These are phyloP conservation scores for Paratinospora sagittata DNA, from an alignment of 164 flowering plant species.

Conservation along the genomic window DNA sequence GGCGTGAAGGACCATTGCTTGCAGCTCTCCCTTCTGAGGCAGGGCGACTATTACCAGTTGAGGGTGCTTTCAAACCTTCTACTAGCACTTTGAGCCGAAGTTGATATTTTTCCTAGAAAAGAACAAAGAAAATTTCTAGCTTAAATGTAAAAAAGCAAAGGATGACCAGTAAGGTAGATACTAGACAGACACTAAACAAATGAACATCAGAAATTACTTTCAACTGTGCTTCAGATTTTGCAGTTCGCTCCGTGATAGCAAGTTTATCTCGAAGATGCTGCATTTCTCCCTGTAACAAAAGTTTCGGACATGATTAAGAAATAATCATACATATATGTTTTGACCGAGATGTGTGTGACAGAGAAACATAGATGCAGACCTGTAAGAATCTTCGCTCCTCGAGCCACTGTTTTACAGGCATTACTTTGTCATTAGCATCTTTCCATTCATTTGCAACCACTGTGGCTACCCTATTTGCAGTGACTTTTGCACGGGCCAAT, in stretches of 20 bases:
- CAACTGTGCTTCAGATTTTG: constrained; percentile 88
- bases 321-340: not conserved
- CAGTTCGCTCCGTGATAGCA: constrained; percentile 75
- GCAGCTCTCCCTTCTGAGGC: constrained; percentile 61
- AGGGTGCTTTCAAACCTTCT: constrained; percentile 66
- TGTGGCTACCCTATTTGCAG: constrained; percentile 88
- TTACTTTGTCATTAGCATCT: constrained; percentile 95
- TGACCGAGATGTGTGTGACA: not conserved
- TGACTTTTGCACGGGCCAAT: constrained; percentile 95
- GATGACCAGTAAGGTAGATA: not conserved
- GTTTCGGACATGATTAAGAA: not conserved
- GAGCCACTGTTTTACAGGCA: constrained; percentile 99
- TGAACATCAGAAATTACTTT: constrained; percentile 47
- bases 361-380: constrained; percentile 27
- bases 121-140: constrained; percentile 6
- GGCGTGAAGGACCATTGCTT: constrained; percentile 86
- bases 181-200: not conserved
- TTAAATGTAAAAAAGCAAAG: not conserved
- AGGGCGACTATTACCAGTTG: constrained; percentile 42
- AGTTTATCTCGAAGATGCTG: constrained; percentile 95
- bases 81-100: constrained; percentile 80
- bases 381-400: constrained; percentile 89
- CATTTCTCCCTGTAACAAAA: constrained; percentile 88
- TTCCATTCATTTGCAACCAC: constrained; percentile 99
- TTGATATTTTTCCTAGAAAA: constrained; percentile 70